phyloP scores from a whole-genome alignment of 495 filamentous ascomycete species.

The Tuber calosporum region DNA sequence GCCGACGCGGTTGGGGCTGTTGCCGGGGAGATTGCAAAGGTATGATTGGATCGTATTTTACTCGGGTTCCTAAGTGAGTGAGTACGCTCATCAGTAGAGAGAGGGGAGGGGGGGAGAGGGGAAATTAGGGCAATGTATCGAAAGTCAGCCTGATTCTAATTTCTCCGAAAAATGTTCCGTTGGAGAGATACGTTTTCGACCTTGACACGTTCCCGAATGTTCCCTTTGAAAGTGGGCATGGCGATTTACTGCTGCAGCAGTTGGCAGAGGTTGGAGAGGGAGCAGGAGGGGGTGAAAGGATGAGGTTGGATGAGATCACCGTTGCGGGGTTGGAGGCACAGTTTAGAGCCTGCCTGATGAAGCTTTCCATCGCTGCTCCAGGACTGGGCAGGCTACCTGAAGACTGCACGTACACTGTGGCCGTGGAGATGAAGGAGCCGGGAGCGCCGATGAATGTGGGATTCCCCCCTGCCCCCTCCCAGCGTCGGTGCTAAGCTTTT shows the following conservation, averaged over 20 bases:
- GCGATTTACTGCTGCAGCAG: slow-evolving; percentile 21
- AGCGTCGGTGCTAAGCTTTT: not conserved
- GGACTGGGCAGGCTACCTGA: slow-evolving; percentile 59
- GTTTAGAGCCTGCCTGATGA: slow-evolving; percentile 55
- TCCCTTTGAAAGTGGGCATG: slow-evolving; percentile 44
- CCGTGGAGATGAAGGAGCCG: slow-evolving; percentile 70
- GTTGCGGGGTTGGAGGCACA: slow-evolving; percentile 62
- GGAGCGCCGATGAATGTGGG: slow-evolving; percentile 54
- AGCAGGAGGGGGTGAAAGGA: slow-evolving; percentile 42
- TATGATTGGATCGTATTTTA: slow-evolving; percentile 33
- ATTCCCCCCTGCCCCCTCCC: not conserved
- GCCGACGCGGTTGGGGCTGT: slow-evolving; percentile 72
- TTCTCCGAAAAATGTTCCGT: slow-evolving; percentile 42
- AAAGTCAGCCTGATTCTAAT: slow-evolving; percentile 33
- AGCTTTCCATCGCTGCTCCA: slow-evolving; percentile 52
- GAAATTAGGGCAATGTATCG: slow-evolving; percentile 20
- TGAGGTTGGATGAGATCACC: slow-evolving; percentile 31
- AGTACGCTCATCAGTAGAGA: slow-evolving; percentile 5
- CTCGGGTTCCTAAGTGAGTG: slow-evolving; percentile 22
- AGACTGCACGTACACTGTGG: slow-evolving; percentile 78
- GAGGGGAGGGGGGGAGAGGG: not conserved
- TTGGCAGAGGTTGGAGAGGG: slow-evolving; percentile 45
- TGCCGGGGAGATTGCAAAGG: slow-evolving; percentile 63
- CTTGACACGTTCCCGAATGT: slow-evolving; percentile 64
- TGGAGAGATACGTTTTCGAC: slow-evolving; percentile 86